Evolutionary conservation across 2,329 filamentous ascomycete genomes (phyloP).

Genomic region (Colletotrichum shisoi): DNA sequence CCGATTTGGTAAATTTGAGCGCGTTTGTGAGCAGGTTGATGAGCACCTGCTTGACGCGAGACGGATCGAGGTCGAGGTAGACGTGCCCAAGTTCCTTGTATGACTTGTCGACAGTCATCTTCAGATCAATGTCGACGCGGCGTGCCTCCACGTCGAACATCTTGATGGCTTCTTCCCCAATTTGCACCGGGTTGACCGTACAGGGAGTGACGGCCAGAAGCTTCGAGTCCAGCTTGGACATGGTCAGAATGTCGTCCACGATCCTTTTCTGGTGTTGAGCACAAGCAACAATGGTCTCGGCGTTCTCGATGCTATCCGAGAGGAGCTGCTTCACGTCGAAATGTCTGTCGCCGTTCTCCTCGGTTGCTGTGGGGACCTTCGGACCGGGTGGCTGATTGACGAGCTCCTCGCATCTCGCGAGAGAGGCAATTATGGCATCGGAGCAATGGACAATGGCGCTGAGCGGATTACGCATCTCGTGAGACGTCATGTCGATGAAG

Average conservation of each 20-base stretch:
- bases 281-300: conserved; percentile 79
- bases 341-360: conserved; percentile 21
- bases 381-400: conserved; percentile 40
- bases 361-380: conserved; percentile 6
- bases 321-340: conserved; percentile 55
- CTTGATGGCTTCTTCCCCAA: conserved; percentile 73
- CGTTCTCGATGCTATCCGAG: conserved; percentile 72
- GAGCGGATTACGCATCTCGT: conserved; percentile 77
- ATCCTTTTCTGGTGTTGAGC: conserved; percentile 82
- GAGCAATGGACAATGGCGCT: conserved; percentile 78
- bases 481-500: conserved; percentile 79
- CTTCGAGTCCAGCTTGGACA: conserved; percentile 79
- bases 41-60: conserved; percentile 77
- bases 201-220: conserved; percentile 76
- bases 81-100: conserved; percentile 66
- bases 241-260: conserved; percentile 76
- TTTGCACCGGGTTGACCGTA: conserved; percentile 70
- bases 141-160: conserved; percentile 81
- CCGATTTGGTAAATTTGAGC: conserved; percentile 78
- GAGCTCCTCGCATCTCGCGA: conserved; percentile 56
- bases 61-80: conserved; percentile 75
- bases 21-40: conserved; percentile 84
- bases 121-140: conserved; percentile 72
- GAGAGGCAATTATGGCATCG: conserved; percentile 69
- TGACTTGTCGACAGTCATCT: conserved; percentile 69